Evolutionary conservation across 805 yeast species (phyloP).

Genomic region (Pichia insulana): DNA sequence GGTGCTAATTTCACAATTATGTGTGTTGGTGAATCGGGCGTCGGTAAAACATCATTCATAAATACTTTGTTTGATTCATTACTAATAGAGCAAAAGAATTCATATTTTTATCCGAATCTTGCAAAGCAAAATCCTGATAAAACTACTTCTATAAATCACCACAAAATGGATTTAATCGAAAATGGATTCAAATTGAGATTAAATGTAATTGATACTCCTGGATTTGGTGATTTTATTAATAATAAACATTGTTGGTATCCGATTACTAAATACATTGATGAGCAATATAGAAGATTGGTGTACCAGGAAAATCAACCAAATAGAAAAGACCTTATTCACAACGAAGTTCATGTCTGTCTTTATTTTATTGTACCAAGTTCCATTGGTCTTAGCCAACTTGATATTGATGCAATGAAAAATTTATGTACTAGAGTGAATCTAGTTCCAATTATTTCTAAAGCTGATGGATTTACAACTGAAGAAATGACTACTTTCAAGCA

Average conservation of each 20-base stretch:
- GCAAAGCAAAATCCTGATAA: conserved; percentile 62
- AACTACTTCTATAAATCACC: conserved; percentile 40
- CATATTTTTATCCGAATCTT: conserved; percentile 50
- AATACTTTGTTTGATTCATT: conserved; percentile 76
- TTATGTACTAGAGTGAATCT: conserved; percentile 73
- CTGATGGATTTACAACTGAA: conserved; percentile 71
- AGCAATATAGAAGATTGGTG: conserved; percentile 82
- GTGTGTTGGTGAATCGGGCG: conserved; percentile 88
- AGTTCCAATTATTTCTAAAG: conserved; percentile 82
- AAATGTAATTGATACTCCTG: conserved; percentile 86
- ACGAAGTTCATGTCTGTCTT: conserved; percentile 83
- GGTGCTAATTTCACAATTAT: conserved; percentile 73
- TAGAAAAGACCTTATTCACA: conserved; percentile 57
- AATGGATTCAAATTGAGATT: conserved; percentile 69
- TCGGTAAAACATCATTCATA: conserved; percentile 87
- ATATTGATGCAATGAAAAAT: conserved; percentile 81
- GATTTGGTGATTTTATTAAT: conserved; percentile 86
- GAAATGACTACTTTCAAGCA: conserved; percentile 64
- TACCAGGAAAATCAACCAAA: conserved; percentile 90
- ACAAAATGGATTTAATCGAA: conserved; percentile 76
- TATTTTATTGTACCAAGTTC: conserved; percentile 91
- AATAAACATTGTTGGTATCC: conserved; percentile 84
- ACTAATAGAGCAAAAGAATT: conserved; percentile 49
- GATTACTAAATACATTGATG: conserved; percentile 79
- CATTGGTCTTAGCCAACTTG: conserved; percentile 78